Conservation (phyloP, 768 basidiomycete genomes). For the Calocybe gangraenosa region DNA sequence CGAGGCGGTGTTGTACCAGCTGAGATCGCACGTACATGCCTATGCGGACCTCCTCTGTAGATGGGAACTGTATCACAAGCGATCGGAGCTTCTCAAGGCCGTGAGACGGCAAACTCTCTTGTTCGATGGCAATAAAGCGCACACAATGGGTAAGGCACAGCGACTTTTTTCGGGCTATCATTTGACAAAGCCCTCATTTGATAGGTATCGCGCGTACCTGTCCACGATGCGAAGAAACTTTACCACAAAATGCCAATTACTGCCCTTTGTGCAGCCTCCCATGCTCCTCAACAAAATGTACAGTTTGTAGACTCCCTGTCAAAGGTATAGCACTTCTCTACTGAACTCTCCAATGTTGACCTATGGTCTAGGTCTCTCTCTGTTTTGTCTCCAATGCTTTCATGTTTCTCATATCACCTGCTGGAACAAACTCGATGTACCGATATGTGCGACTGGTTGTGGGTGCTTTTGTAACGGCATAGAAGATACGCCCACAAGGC, state of each 20-base stretch:
- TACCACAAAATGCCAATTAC: constrained; percentile 27
- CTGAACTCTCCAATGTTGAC: background rate
- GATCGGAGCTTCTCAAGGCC: constrained; percentile 71
- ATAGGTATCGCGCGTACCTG: constrained; percentile 49
- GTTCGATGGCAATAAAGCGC: constrained; percentile 17
- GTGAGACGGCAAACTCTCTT: constrained; percentile 30
- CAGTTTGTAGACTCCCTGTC: constrained; percentile 72
- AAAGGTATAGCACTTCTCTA: constrained; percentile 44
- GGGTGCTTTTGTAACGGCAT: constrained; percentile 53
- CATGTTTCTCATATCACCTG: constrained; percentile 68
- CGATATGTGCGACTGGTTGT: constrained; percentile 63
- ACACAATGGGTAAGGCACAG: constrained; percentile 32
- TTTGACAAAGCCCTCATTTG: constrained; percentile 1
- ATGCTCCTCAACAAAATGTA: constrained; percentile 50
- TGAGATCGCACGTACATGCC: constrained; percentile 51
- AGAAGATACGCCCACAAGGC: constrained; percentile 18
- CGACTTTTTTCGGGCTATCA: background rate
- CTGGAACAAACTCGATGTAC: constrained; percentile 47
- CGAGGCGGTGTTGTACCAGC: constrained; percentile 35
- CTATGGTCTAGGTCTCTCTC: constrained; percentile 49
- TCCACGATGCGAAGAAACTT: constrained; percentile 32
- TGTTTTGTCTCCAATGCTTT: constrained; percentile 55
- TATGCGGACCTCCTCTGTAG: constrained; percentile 75
- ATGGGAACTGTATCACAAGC: constrained; percentile 70
- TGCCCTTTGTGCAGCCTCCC: constrained; percentile 42